Evolutionary conservation across 2,329 filamentous ascomycete species (phyloP).

Genomic region (Hypoxylon sp.): DNA sequence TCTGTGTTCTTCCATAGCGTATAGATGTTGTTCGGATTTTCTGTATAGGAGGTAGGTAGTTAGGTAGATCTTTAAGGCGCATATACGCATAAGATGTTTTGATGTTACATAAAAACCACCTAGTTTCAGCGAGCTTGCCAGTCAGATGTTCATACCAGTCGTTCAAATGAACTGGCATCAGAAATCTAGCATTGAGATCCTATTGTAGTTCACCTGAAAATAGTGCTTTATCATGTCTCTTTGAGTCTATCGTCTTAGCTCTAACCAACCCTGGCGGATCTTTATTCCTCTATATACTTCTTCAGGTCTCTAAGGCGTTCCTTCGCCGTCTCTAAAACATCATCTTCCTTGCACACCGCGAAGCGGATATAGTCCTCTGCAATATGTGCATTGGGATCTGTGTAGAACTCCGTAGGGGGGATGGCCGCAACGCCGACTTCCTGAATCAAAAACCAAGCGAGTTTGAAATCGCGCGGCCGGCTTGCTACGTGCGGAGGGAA

Average conservation of each 20-base stretch:
- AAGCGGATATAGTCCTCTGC: slow-evolving; percentile 96
- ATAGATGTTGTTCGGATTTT: slow-evolving; percentile 11
- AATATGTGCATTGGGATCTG: slow-evolving; percentile 83
- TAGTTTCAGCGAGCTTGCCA: not conserved
- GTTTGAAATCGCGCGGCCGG: slow-evolving; percentile 92
- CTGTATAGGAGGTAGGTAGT: not conserved
- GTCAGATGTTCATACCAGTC: not conserved
- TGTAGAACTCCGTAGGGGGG: slow-evolving; percentile 97
- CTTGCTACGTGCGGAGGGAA: slow-evolving; percentile 91
- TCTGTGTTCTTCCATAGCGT: not conserved
- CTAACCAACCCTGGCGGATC: slow-evolving; percentile 6
- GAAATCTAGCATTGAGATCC: not conserved
- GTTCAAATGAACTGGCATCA: not conserved
- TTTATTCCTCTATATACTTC: slow-evolving; percentile 71
- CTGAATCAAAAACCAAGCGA: slow-evolving; percentile 96
- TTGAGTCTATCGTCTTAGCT: slow-evolving; percentile 13
- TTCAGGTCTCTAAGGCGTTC: slow-evolving; percentile 79
- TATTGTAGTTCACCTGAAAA: not conserved
- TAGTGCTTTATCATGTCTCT: slow-evolving; percentile 4
- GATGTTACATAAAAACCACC: slow-evolving; percentile 4
- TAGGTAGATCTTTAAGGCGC: slow-evolving; percentile 2
- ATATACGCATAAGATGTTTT: not conserved
- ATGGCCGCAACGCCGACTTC: slow-evolving; percentile 97
- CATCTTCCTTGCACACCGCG: slow-evolving; percentile 95
- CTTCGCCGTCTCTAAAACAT: slow-evolving; percentile 85